Evolutionary conservation across 257 asterid species (phyloP), one percentile per base, ranked within the genome.

Genomic region (Asclepias syriaca): DNA sequence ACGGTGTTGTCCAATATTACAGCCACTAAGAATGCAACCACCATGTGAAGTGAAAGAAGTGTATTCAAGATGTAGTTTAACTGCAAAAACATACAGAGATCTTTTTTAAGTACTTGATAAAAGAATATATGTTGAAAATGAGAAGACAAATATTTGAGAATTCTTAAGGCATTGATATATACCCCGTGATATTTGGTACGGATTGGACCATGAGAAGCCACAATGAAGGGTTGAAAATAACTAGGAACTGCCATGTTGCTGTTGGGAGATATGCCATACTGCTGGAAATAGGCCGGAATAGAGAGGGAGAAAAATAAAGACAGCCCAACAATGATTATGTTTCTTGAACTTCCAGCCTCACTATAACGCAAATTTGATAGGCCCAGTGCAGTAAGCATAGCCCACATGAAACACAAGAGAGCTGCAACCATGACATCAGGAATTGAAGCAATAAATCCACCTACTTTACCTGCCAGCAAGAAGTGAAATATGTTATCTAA

Each of bases 301-400:
- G 98, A 90, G 24, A 90, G 86, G 40, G 99, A 86, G 71, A 95
- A 86, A 87, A 92, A 95, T 68, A 95, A 73, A 63, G 99, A 90
- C 68, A 95, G 75, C 56, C 99, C 99, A 6, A 95, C 94, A 10
- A 95, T 95, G 77, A 95, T 95, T 37, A 95, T 87, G 87, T 95
- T 95, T 75, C 99, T 90, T 2, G 99, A 92, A 83, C 99, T 95
- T 60, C 99, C 99, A 0, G 98, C 97, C 82, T 95, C 99, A 3
- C 99, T 92, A 75, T 95, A 92, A 3, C 99, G 85, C 79, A 95
- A 81, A 66, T 95, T 95, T 51, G 99, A 95, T 83, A 95, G 76
- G 68, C 98, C 99, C 71, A 95, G 73, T 15, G 99, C 99, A 0
- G 97, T 74, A 70, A 95, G 96, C 96, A 92, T 86, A 5, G 96